A percentile compares a stretch with the other conserved stretches of the same genome.
phyloP scores from a whole-genome alignment of 495 filamentous ascomycete genomes.

The Neurospora sp. region DNA sequence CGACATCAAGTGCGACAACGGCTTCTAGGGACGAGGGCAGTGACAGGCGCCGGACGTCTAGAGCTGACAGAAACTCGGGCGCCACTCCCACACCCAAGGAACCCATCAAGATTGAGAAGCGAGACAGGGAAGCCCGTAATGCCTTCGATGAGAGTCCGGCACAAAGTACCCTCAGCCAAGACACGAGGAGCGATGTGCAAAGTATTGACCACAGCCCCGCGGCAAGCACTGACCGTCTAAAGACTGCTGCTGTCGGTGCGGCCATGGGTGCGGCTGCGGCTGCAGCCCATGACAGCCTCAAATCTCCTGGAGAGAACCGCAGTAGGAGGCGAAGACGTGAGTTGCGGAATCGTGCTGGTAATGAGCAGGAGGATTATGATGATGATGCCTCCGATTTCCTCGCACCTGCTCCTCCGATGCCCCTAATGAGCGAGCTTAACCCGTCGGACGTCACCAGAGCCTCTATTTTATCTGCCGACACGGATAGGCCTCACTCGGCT shows the following conservation, averaged over 20 bases:
- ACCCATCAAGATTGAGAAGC: conserved; percentile 27
- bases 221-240: conserved; percentile 28
- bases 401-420: conserved; percentile 58
- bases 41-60: conserved; percentile 32
- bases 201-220: conserved; percentile 33
- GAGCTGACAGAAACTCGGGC: conserved; percentile 15
- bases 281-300: conserved; percentile 21
- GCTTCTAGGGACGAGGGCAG: conserved; percentile 51
- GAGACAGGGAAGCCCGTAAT: conserved; percentile 47
- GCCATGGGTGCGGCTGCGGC: conserved; percentile 22
- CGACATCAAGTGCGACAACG: conserved; percentile 47
- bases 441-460: conserved; percentile 80
- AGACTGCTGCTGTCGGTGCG: conserved; percentile 27
- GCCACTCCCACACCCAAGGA: conserved; percentile 21
- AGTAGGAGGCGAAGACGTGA: conserved; percentile 35
- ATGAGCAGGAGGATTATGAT: conserved; percentile 20
- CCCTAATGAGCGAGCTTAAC: conserved; percentile 70
- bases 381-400: conserved; percentile 31
- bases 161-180: conserved; percentile 32
- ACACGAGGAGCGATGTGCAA: conserved; percentile 25
- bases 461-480: conserved; percentile 78
- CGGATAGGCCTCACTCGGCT: conserved; percentile 58
- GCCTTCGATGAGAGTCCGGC: conserved; percentile 45
- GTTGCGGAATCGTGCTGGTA: conserved; percentile 27
- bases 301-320: conserved; percentile 34